These are phyloP conservation scores for Hygrophorus pudorinus DNA, from an alignment of 768 basidiomycete species.

Conservation along the genomic window DNA sequence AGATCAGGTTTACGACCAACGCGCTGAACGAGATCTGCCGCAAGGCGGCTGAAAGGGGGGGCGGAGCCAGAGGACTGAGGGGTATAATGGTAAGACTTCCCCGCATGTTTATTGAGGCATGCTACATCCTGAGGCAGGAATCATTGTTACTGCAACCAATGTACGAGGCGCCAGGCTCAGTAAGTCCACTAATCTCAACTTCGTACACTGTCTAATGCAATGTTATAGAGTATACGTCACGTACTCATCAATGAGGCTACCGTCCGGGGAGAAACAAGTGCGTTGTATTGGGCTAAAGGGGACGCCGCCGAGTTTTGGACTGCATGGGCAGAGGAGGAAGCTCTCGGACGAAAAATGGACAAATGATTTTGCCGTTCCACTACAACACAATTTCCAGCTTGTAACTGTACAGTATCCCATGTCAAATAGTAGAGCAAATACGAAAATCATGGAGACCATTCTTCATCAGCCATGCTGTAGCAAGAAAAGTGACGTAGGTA, in stretches of 20 bases:
- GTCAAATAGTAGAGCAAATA: too few relatives aligned
- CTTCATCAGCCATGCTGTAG: neutral
- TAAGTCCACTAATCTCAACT: conserved; percentile 23
- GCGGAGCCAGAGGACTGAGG: conserved; percentile 83
- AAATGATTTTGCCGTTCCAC: neutral
- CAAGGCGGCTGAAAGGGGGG: conserved; percentile 71
- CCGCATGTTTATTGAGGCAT: neutral
- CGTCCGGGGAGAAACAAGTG: conserved; percentile 50
- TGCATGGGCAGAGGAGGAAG: conserved; percentile 67
- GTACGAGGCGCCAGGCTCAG: conserved; percentile 85
- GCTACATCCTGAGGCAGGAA: conserved; percentile 41
- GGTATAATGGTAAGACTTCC: conserved; percentile 64
- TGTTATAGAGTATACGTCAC: conserved; percentile 56
- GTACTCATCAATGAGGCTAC: conserved; percentile 72
- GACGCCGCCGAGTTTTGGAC: conserved; percentile 65
- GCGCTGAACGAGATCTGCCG: conserved; percentile 77
- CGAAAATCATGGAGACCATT: neutral
- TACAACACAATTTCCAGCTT: too few relatives aligned
- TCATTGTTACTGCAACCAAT: conserved; percentile 75
- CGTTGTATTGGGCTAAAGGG: conserved; percentile 68
- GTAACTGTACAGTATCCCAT: too few relatives aligned
- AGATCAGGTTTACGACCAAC: conserved; percentile 75
- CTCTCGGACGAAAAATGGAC: neutral
- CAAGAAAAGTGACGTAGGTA: conserved; percentile 1
- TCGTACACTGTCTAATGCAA: neutral